Evolutionary conservation across 1,139 yeast species (phyloP).

Genomic region (Yamadazyma spencermartinsiae): DNA sequence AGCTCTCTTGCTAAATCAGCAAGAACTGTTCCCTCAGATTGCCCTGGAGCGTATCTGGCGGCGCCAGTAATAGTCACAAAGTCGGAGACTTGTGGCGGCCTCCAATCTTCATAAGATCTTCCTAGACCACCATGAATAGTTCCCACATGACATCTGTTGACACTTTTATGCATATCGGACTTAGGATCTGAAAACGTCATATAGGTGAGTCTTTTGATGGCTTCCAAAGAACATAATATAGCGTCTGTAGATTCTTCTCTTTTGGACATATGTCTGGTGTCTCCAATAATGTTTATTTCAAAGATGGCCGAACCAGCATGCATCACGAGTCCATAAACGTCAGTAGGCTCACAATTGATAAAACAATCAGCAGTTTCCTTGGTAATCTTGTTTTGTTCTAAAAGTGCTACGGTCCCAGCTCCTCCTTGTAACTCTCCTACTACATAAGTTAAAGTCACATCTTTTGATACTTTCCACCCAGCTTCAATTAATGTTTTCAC

Average conservation of each 20-base stretch:
- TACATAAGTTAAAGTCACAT: slow-evolving; percentile 16
- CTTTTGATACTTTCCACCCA: slow-evolving; percentile 16
- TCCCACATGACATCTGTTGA: slow-evolving; percentile 17
- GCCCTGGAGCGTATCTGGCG: slow-evolving; percentile 27
- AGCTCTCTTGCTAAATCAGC: slow-evolving; percentile 21
- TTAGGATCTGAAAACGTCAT: slow-evolving; percentile 16
- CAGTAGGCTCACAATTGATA: slow-evolving; percentile 18
- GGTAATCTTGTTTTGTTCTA: slow-evolving; percentile 14
- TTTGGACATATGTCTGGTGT: slow-evolving; percentile 17
- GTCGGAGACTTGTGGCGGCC: slow-evolving; percentile 27
- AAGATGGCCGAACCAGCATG: slow-evolving; percentile 18
- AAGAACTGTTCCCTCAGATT: slow-evolving; percentile 19
- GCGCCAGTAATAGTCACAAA: slow-evolving; percentile 27
- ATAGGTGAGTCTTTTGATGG: slow-evolving; percentile 14
- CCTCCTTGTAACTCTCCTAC: slow-evolving; percentile 20
- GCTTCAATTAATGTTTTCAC: slow-evolving; percentile 21
- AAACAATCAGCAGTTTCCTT: slow-evolving; percentile 16
- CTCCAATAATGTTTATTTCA: slow-evolving; percentile 17
- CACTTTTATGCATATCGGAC: slow-evolving; percentile 12
- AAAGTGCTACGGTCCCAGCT: slow-evolving; percentile 16
- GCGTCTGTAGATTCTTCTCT: slow-evolving; percentile 18
- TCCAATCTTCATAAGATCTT: slow-evolving; percentile 17
- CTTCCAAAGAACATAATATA: slow-evolving; percentile 17
- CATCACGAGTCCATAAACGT: slow-evolving; percentile 15
- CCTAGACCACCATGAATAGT: slow-evolving; percentile 17